Evolutionary conservation across 148 eudicot genomes (phyloP), one percentile per base, ranked within the genome.

Genomic region (Silene conica): DNA sequence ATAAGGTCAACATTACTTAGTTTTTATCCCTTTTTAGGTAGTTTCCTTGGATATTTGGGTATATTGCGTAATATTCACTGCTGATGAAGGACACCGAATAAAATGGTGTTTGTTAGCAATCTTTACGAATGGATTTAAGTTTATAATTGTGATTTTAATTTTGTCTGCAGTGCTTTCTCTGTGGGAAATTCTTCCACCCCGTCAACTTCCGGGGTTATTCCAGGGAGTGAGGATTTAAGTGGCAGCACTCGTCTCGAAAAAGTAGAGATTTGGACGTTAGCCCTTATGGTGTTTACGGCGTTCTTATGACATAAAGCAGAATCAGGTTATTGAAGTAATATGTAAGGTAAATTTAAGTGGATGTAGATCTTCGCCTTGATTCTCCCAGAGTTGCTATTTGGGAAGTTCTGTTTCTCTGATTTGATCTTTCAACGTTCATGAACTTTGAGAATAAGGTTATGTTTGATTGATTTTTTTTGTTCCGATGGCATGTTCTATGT

Each of bases 141-240:
- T 64, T 57, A 41, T 16, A 69, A 10, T 43, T 16, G 46, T 45
- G 6, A 45, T 70, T 6, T 19, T 26, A 46, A 9, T 46, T 71
- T 54, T 19, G 38, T 48, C 6, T 80, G 76, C 79, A 80, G 83
- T 48, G 20, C 71, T 2, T 80, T 21, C 73, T 63, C 83, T 21
- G 71, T 65, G 25, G 78, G 67, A 48, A 80, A 80, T 80, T 80
- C 83, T 4, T 43, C 83, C 31, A 76, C 79, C 10, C 83, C 83
- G 59, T 80, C 83, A 60, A 80, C 83, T 20, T 60, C 79, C 66
- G 83, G 76, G 9, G 69, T 80, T 18, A 77, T 80, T 38, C 82
- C 82, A 70, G 82, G 82, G 19, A 80, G 75, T 21, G 83, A 60
- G 14, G 55, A 79, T 63, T 28, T 72, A 6, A 76, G 67, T 9